These are phyloP conservation scores for Cercophora samala DNA, from an alignment of 495 filamentous ascomycete species.

Conservation along the genomic window DNA sequence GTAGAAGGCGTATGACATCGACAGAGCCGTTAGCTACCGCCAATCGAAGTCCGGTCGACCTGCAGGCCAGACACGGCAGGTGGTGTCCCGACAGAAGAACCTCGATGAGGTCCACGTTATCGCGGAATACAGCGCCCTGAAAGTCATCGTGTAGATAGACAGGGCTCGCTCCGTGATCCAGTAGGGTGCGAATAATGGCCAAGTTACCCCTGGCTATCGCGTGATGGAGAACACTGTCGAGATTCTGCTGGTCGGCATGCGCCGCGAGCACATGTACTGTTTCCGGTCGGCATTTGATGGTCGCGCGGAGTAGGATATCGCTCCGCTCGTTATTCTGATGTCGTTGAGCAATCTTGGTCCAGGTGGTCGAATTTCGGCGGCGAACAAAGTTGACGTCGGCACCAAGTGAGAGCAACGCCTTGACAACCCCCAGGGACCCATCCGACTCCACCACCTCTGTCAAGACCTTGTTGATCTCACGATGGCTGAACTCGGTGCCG, in stretches of 20 bases:
- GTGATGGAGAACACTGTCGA: conserved; percentile 31
- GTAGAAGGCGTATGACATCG: conserved; percentile 21
- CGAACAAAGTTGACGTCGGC: conserved; percentile 35
- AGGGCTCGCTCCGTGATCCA: conserved; percentile 32
- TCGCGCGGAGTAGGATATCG: conserved; percentile 29
- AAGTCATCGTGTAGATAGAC: conserved; percentile 33
- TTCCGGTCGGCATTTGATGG: conserved; percentile 27
- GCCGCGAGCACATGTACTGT: conserved; percentile 27
- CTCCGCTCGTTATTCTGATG: conserved; percentile 25
- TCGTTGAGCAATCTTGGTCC: conserved; percentile 24
- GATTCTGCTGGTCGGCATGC: conserved; percentile 33
- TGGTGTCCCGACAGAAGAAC: conserved; percentile 30
- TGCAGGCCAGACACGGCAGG: conserved; percentile 31
- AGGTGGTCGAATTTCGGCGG: conserved; percentile 20
- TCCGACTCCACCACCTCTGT: conserved; percentile 29
- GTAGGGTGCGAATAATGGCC: conserved; percentile 26
- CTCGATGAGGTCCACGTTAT: conserved; percentile 23
- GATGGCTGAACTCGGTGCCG: conserved; percentile 23
- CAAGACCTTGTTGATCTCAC: conserved; percentile 33
- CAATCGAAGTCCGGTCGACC: conserved; percentile 31
- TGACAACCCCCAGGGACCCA: conserved; percentile 29
- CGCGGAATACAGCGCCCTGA: conserved; percentile 25
- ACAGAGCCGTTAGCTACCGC: conserved; percentile 31
- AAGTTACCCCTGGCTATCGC: conserved; percentile 29
- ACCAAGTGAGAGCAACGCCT: conserved; percentile 29